These are phyloP conservation scores for Paramecium biaurelia DNA, from an alignment of 73 alveolate species.

Conservation along the genomic window DNA sequence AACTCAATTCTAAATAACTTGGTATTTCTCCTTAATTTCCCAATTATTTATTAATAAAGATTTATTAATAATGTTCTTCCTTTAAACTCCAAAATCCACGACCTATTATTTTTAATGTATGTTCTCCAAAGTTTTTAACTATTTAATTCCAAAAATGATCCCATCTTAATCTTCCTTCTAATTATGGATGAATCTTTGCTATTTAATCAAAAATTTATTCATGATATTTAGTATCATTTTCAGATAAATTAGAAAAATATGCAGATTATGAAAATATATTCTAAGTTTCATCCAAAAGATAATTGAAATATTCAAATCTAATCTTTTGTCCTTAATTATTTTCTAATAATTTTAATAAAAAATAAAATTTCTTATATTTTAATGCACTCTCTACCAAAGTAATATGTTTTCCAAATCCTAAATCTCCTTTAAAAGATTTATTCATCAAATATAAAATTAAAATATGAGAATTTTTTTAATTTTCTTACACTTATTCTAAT, in stretches of 20 bases:
- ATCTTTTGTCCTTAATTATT: neutral
- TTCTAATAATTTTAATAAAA: neutral
- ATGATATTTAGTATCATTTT: neutral
- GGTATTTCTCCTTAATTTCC: neutral
- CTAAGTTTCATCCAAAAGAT: neutral
- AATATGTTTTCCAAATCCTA: neutral
- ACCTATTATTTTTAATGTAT: neutral
- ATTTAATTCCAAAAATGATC: constrained; percentile 17
- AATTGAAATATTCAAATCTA: neutral
- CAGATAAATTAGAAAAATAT: neutral
- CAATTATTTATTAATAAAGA: neutral
- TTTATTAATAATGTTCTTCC: neutral
- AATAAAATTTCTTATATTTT: neutral
- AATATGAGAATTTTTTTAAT: neutral
- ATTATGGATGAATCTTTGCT: neutral
- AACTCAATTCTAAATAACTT: neutral
- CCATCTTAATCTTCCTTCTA: constrained; percentile 23
- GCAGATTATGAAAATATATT: neutral
- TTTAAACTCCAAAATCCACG: neutral
- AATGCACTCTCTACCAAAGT: neutral
- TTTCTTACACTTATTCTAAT: neutral
- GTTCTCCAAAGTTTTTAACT: neutral
- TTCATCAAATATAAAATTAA: neutral
- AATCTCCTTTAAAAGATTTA: neutral
- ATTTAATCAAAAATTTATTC: neutral